Evolutionary conservation across 495 filamentous ascomycete genomes (phyloP).

Genomic region (Hamigera avellanea): DNA sequence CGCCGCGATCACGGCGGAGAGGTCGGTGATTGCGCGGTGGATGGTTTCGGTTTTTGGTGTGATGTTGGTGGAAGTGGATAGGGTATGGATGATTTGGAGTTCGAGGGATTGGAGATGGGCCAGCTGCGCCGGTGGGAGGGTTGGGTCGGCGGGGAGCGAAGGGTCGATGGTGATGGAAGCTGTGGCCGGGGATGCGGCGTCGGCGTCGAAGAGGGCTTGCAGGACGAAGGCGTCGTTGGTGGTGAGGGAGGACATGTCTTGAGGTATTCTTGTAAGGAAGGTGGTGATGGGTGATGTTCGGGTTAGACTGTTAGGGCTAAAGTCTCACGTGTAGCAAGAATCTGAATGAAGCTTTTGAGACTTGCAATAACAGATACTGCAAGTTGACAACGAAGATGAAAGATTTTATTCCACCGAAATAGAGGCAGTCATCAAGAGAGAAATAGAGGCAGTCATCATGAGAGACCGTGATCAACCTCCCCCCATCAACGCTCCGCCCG

Average conservation of each 20-base stretch:
- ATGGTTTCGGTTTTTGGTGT: conserved; percentile 11
- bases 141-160: conserved; percentile 48
- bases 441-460: no score
- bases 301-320: no score
- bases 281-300: no score
- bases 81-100: conserved; percentile 17
- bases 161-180: conserved; percentile 40
- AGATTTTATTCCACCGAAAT: no score
- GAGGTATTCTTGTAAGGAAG: not conserved
- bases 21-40: conserved; percentile 19
- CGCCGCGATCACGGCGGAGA: conserved; percentile 43
- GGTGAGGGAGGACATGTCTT: conserved; percentile 42
- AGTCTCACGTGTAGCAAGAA: no score
- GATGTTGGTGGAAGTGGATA: conserved; percentile 20
- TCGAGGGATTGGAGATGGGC: conserved; percentile 16
- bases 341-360: no score
- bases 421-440: no score
- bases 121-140: conserved; percentile 14
- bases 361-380: no score
- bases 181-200: conserved; percentile 44
- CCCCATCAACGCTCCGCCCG: not conserved
- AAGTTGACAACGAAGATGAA: no score
- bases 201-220: conserved; percentile 69
- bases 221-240: conserved; percentile 61
- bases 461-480: no score